Evolutionary conservation across 257 asterid species (phyloP), one percentile per base, ranked within the genome.

Genomic region (Solanum peruvianum): DNA sequence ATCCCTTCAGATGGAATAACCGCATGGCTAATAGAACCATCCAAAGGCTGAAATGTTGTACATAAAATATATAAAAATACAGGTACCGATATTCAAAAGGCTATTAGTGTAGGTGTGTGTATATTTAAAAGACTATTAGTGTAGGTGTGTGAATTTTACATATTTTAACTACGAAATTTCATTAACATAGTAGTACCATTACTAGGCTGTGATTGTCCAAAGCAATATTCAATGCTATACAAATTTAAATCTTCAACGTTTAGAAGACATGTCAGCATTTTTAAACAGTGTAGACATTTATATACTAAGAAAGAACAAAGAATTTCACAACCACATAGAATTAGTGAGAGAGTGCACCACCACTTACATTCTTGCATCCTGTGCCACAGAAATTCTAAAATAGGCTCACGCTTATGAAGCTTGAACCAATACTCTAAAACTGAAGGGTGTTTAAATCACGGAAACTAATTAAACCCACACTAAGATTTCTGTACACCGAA

Each of bases 1-100:
- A 93, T 89, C 89, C 97, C 98, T 91, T 97, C 99, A 29, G 95
- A 88, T 52, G 98, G 97, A 89, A 96, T 95, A 52, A 89, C 89
- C 44, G 83, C 89, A 86, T 90, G 88, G 86, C 87, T 89, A 88
- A 91, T 94, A 89, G 81, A 87, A 84, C 90, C 90, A 89, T 93
- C 96, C 91, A 92, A 87, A 85, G 95, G 96, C 98, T 94, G 98
- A 78, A 83, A 91, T 85, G 89, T 86, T 27, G 84, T 45, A 16
- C 66, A 78, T 18, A 78, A 78, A 8, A 44, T 45, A 27, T 29
- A 47, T 45, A 45, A 39, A 39, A 12, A 45, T 78, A 45, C 21
- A 41, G 47, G 84, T 45, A 58, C 41, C 1, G 66, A 45, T 78
- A 78, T 78, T 37, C 15, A 5, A 44, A 44, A 78, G 84, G 45